Percentiles rank a stretch among this genome's conserved stretches.
Evolutionary conservation across 139 green algal genomes (phyloP).

Genomic region (Desmodesmus armatus): DNA sequence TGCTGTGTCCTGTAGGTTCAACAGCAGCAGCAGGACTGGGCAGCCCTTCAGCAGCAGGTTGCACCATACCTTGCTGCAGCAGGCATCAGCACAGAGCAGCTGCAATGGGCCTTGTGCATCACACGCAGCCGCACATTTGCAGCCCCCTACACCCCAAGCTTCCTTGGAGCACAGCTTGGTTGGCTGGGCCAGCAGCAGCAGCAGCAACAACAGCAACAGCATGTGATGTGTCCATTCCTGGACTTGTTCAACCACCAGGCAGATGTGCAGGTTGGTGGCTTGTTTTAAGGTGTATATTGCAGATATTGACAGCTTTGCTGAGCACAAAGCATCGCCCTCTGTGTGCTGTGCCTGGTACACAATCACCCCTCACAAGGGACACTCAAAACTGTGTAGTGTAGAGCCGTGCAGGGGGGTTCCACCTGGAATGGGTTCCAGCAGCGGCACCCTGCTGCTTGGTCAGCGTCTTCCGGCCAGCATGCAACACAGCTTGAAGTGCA

Average conservation of each 20-base stretch:
- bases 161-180: conserved; percentile 19
- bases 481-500: too few relatives aligned
- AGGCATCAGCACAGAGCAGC: background rate
- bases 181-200: conserved; percentile 1
- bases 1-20: conserved; percentile 7
- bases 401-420: background rate
- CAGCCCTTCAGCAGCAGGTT: background rate
- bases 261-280: background rate
- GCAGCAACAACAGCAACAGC: conserved; percentile 33
- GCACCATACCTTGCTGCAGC: background rate
- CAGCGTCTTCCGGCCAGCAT: too few relatives aligned
- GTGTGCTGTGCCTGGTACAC: background rate
- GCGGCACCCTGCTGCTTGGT: too few relatives aligned
- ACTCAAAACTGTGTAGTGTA: background rate
- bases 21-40: conserved; percentile 20
- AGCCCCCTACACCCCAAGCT: conserved; percentile 16
- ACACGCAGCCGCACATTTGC: conserved; percentile 34
- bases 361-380: background rate
- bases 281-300: background rate
- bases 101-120: conserved; percentile 18
- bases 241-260: conserved; percentile 43
- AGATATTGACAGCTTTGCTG: background rate
- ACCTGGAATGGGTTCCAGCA: too few relatives aligned
- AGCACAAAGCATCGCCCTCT: background rate
- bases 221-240: conserved; percentile 34